A percentile compares a stretch with the other conserved stretches of the same genome.
Conservation (phyloP, 495 filamentous ascomycete species). For the Oidiodendron maius region DNA sequence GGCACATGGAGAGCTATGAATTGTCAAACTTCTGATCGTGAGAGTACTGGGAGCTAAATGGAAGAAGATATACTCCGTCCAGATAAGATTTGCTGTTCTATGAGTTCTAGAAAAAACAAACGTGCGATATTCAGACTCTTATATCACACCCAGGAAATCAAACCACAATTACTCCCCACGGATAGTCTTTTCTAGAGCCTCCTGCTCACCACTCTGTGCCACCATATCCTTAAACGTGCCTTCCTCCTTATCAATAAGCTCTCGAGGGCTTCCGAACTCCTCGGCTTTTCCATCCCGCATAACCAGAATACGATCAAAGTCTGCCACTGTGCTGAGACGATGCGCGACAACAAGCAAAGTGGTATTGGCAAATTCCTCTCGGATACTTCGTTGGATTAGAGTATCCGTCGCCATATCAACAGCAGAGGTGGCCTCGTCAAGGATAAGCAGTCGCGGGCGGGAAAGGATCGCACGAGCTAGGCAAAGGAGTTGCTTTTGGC, state of each 20-base stretch:
- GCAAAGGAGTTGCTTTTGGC: constrained; percentile 44
- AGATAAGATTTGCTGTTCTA: no score
- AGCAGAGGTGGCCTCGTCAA: constrained; percentile 48
- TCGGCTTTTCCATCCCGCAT: constrained; percentile 32
- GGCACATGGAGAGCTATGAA: no score
- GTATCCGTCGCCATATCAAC: constrained; percentile 44
- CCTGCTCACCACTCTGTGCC: constrained; percentile 50
- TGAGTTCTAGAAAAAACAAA: no score
- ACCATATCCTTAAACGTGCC: constrained; percentile 49
- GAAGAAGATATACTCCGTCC: no score
- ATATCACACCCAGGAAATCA: no score
- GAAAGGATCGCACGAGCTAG: constrained; percentile 45
- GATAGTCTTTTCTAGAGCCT: constrained; percentile 29
- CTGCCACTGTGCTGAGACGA: constrained; percentile 39
- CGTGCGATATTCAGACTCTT: no score
- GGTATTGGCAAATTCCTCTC: constrained; percentile 27
- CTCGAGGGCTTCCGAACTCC: constrained; percentile 26
- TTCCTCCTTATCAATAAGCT: constrained; percentile 13
- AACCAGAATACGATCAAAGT: constrained; percentile 41
- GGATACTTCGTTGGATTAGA: constrained; percentile 39
- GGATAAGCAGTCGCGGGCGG: constrained; percentile 36
- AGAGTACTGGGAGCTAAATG: no score
- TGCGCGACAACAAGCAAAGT: constrained; percentile 48
- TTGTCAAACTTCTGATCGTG: no score
- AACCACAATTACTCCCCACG: no score